phyloP scores from a whole-genome alignment of 768 basidiomycete genomes.

The Panaeolus cyanescens region DNA sequence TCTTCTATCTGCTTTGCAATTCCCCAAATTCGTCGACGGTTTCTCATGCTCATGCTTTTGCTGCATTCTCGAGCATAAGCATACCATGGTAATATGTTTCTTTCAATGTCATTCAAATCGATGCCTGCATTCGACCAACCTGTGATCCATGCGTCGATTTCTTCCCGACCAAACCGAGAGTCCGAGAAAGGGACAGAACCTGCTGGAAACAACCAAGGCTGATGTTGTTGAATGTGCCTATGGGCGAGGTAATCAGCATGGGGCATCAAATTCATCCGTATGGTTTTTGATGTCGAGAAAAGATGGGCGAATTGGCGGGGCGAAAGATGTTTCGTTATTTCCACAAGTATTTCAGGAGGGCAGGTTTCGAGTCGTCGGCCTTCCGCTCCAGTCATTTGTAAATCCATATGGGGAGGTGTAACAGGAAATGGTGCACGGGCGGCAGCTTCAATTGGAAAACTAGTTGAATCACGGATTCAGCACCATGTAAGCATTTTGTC shows the following conservation, averaged over 20 bases:
- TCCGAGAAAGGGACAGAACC: neutral
- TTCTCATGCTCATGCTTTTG: conserved; percentile 13
- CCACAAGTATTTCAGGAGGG: neutral
- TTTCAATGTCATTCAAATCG: neutral
- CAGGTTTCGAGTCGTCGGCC: neutral
- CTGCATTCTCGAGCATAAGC: conserved; percentile 7
- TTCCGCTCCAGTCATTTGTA: neutral
- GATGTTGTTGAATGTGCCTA: neutral
- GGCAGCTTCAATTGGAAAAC: neutral
- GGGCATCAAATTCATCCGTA: neutral
- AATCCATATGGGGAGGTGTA: neutral
- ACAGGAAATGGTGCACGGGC: neutral
- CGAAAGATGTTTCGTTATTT: neutral
- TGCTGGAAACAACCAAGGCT: conserved; percentile 2
- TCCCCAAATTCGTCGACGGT: conserved; percentile 14
- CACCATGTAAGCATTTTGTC: neutral
- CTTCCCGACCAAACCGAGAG: neutral
- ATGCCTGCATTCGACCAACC: neutral
- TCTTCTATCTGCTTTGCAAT: conserved; percentile 5
- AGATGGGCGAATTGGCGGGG: neutral
- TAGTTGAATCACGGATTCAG: neutral
- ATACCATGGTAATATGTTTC: neutral
- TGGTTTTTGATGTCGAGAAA: neutral
- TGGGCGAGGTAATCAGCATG: neutral
- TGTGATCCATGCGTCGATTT: neutral